These are phyloP conservation scores for Pisolithus tinctorius DNA, from an alignment of 768 basidiomycete species.

Conservation along the genomic window DNA sequence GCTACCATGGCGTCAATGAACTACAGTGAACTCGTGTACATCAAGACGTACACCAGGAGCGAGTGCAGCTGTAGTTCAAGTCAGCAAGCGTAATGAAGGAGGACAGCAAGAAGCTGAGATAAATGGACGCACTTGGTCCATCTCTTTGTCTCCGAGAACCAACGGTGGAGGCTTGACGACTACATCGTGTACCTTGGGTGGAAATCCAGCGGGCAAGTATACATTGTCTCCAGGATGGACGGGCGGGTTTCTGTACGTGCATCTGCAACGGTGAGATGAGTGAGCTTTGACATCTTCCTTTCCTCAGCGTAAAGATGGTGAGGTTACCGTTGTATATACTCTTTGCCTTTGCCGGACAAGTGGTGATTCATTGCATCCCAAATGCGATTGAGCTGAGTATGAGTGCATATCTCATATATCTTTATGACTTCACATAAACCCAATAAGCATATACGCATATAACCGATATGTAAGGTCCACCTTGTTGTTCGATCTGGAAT, in stretches of 20 bases:
- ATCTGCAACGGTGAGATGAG: slow-evolving; percentile 27
- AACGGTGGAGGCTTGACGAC: slow-evolving; percentile 17
- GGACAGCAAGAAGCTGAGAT: neutral
- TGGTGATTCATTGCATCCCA: slow-evolving; percentile 43
- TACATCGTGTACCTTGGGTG: slow-evolving; percentile 25
- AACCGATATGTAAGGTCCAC: slow-evolving; percentile 12
- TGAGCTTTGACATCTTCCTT: neutral
- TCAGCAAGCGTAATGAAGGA: neutral
- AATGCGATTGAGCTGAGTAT: slow-evolving; percentile 39
- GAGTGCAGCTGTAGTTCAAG: slow-evolving; percentile 40
- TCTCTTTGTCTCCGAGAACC: slow-evolving; percentile 37
- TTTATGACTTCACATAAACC: slow-evolving; percentile 30
- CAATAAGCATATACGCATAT: neutral
- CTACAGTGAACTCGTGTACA: neutral
- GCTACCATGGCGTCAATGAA: slow-evolving; percentile 40
- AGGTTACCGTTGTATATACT: slow-evolving; percentile 46
- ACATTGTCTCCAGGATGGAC: slow-evolving; percentile 32
- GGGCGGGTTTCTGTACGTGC: slow-evolving; percentile 35
- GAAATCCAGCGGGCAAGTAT: slow-evolving; percentile 49
- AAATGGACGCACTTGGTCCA: slow-evolving; percentile 35
- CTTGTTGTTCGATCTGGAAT: slow-evolving; percentile 34
- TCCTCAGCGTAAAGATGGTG: neutral
- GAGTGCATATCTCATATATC: slow-evolving; percentile 46
- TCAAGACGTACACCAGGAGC: slow-evolving; percentile 45
- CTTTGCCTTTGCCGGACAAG: slow-evolving; percentile 37